A percentile compares a stretch with the other conserved stretches of the same genome.
phyloP scores from a whole-genome alignment of 192 early-diverging fungal genomes.

The Coemansia sp. region DNA sequence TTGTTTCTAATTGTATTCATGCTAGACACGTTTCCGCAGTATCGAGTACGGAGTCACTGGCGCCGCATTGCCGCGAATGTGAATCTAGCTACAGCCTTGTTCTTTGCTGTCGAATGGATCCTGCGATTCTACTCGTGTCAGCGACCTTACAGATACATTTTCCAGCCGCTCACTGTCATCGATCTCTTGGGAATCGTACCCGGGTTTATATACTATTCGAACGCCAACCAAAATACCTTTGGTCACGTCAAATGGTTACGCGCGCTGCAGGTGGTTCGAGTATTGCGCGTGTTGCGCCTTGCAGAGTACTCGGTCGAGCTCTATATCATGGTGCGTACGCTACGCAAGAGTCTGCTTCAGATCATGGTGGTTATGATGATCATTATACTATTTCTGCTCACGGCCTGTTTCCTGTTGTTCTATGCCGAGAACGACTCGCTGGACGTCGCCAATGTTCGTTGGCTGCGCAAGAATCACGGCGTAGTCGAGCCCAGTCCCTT shows the following conservation, averaged over 20 bases:
- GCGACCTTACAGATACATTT: slow-evolving; percentile 19
- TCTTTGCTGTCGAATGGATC: slow-evolving; percentile 48
- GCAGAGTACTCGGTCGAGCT: slow-evolving; percentile 51
- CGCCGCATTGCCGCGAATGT: slow-evolving; percentile 31
- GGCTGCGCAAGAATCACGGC: slow-evolving; percentile 50
- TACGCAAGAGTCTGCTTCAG: slow-evolving; percentile 44
- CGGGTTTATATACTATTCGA: slow-evolving; percentile 27
- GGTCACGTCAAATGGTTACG: slow-evolving; percentile 49
- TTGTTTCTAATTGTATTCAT: slow-evolving; percentile 57
- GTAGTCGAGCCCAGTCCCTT: slow-evolving; percentile 54
- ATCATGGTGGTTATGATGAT: slow-evolving; percentile 49
- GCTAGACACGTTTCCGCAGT: slow-evolving; percentile 54
- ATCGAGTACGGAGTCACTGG: slow-evolving; percentile 40
- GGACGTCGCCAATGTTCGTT: slow-evolving; percentile 26
- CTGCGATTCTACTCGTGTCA: slow-evolving; percentile 45
- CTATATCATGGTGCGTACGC: slow-evolving; percentile 49
- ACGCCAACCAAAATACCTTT: slow-evolving; percentile 12
- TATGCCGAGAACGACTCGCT: slow-evolving; percentile 51
- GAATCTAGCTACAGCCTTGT: slow-evolving; percentile 40
- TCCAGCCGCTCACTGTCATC: slow-evolving; percentile 43
- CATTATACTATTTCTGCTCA: slow-evolving; percentile 38
- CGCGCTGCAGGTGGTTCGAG: slow-evolving; percentile 44
- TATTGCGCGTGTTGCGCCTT: slow-evolving; percentile 46
- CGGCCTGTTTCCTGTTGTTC: slow-evolving; percentile 44
- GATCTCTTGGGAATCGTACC: slow-evolving; percentile 47